Conservation (phyloP, 108 stramenopile species). For the Poteriospumella lacustris region DNA sequence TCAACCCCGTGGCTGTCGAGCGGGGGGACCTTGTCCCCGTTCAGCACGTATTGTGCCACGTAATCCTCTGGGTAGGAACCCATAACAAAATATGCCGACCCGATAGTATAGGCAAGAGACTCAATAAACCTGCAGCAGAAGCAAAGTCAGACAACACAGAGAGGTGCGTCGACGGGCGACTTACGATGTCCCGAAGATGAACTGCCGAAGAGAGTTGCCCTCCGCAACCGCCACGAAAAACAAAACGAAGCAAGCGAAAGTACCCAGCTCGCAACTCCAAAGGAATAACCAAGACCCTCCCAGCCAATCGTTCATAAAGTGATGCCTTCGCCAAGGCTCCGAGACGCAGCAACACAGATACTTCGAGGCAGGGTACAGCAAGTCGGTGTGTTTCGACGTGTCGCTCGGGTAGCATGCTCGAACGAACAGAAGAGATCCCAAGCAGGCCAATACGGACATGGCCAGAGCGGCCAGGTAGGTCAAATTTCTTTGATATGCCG, state of each 20-base stretch:
- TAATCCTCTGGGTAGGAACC: neutral
- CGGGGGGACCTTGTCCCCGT: no score
- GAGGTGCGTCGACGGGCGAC: neutral
- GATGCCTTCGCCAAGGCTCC: neutral
- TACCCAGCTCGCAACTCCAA: neutral
- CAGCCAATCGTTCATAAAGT: neutral
- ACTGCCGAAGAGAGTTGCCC: neutral
- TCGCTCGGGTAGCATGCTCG: neutral
- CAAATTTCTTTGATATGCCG: neutral
- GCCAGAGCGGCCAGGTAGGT: neutral
- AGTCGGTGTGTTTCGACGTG: neutral
- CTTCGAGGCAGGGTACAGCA: neutral
- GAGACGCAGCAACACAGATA: slow-evolving; percentile 2
- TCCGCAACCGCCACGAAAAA: neutral
- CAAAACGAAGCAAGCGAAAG: neutral
- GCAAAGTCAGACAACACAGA: neutral
- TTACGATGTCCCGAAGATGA: neutral
- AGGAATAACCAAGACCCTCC: neutral
- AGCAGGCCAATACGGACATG: neutral
- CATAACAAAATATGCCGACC: neutral
- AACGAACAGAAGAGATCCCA: slow-evolving; percentile 1
- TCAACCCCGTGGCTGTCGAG: no score
- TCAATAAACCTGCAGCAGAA: neutral
- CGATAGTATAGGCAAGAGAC: neutral
- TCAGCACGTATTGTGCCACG: no score